Base-by-base conservation (phyloP, 768 basidiomycete species). In the Rhizopogon vesiculosus region DNA sequence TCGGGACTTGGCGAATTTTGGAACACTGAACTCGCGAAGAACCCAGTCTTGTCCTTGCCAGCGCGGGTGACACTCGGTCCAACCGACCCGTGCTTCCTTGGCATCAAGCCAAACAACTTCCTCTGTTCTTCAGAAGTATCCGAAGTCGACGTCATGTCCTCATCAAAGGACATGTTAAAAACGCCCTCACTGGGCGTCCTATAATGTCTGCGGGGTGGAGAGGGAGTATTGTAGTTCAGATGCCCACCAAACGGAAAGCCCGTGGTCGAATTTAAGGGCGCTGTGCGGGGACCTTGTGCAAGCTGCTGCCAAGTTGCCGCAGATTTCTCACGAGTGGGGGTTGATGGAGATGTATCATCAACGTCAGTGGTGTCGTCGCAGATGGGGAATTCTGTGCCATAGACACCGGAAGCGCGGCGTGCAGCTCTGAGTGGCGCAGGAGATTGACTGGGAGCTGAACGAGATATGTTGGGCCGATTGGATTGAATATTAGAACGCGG, bases 1-100 rank as follows among this genome's bases (percentile, higher is more conserved):
- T 91, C 89, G 51, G 89, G 89, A 63, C 85, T 89, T 15, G 89
- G 89, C 56, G 87, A 89, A 76, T 90, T 91, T 78, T 91, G 89
- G 82, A 90, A 91, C 64, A 78, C 75, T 33, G 88, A 90, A 64
- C 87, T 90, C 61, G 89, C 89, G 69, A 88, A 91, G 66, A 82
- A 89, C 7, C 79, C 79, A 29, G 72, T 68, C 57, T 72, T 73
- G 51, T 71, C 66, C 62, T 66, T 65, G 57, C 41, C 61, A 58
- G 56, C 59, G 58, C 66, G 67, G 39, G 61, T 50, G 28, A 58
- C 52, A 33, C 59, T 69, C 25, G 58, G 52, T 45, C 68, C 70
- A 57, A 70, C 56, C 7, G 70, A 70, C 42, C 64, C 60, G 45
- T 69, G 63, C 8, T 57, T 61, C 61, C 67, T 69, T 42, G 63